Evolutionary conservation across 768 basidiomycete species (phyloP), one percentile per base, ranked within the genome.

Genomic region (Russula ochroleuca): DNA sequence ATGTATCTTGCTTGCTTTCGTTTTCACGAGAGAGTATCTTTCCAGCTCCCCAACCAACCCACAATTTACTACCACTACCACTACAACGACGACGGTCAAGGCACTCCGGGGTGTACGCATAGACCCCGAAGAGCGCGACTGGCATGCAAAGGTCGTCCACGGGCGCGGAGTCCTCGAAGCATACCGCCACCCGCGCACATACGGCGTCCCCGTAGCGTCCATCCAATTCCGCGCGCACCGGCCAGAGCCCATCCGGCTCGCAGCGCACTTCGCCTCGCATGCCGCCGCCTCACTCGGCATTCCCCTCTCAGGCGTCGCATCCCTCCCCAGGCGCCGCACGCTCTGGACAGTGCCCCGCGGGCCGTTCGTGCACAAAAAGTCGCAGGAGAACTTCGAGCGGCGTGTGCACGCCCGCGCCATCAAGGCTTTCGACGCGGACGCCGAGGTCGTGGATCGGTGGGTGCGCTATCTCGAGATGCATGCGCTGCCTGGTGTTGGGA

Each of bases 331-430:
- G 2, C 79, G 86, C 67, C 87, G 90, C 50, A 79, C 81, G 5
- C 77, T 97, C 11, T 92, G 91, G 86, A 97, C 96, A 0, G 94
- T 97, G 19, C 80, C 82, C 10, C 83, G 87, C 40, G 83, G 85
- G 4, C 95, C 96, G 11, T 98, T 98, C 72, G 86, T 84, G 6
- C 88, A 95, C 74, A 98, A 98, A 72, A 97, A 96, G 75, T 78
- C 83, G 19, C 94, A 98, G 75, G 94, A 98, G 78, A 98, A 98
- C 75, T 98, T 96, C 73, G 88, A 94, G 73, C 79, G 92, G 31
- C 83, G 79, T 69, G 86, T 87, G 58, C 90, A 95, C 72, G 91
- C 90, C 71, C 83, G 95, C 13, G 82, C 83, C 43, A 85, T 98
- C 76, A 95, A 94, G 75, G 90, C 94, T 0, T 98, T 84, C 81